Evolutionary conservation across 768 basidiomycete species (phyloP).

Genomic region (Trametes sanguinea): DNA sequence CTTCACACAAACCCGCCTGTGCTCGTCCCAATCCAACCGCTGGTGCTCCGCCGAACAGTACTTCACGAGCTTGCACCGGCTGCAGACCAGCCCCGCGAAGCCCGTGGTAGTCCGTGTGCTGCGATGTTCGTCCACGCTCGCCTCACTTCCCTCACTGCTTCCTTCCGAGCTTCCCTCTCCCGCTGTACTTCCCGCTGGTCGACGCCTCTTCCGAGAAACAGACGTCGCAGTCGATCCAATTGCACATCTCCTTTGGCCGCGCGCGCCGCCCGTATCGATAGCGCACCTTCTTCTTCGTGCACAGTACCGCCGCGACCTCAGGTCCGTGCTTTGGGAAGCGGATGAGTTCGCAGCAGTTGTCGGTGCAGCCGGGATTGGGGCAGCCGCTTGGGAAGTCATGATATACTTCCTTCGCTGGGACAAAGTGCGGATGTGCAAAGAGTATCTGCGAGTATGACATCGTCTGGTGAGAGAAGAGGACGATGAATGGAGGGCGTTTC

Average conservation of each 20-base stretch:
- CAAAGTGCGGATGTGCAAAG: conserved; percentile 71
- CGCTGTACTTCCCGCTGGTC: conserved; percentile 6
- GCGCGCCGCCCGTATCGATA: conserved; percentile 41
- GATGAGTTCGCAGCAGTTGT: conserved; percentile 77
- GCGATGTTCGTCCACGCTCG: conserved; percentile 28
- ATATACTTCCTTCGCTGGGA: conserved; percentile 72
- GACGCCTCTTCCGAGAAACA: conserved; percentile 51
- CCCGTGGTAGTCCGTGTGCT: conserved; percentile 4
- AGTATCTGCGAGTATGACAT: conserved; percentile 82
- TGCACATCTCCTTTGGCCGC: conserved; percentile 69
- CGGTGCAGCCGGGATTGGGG: conserved; percentile 76
- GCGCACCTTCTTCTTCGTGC: conserved; percentile 54
- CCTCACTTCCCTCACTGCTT: conserved; percentile 45
- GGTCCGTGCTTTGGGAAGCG: conserved; percentile 70
- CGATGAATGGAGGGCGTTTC: conserved; percentile 73
- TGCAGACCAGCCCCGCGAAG: conserved; percentile 59
- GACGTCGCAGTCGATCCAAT: conserved; percentile 76
- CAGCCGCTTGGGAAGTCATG: conserved; percentile 80
- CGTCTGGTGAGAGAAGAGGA: conserved; percentile 78
- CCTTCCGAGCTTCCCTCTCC: conserved; percentile 41
- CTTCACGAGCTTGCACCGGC: conserved; percentile 77
- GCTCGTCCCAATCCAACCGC: conserved; percentile 77
- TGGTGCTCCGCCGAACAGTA: conserved; percentile 79
- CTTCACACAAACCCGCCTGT: conserved; percentile 65
- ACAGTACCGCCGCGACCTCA: conserved; percentile 61